Conservation (phyloP, 768 basidiomycete genomes). For the Lactarius sanguifluus region DNA sequence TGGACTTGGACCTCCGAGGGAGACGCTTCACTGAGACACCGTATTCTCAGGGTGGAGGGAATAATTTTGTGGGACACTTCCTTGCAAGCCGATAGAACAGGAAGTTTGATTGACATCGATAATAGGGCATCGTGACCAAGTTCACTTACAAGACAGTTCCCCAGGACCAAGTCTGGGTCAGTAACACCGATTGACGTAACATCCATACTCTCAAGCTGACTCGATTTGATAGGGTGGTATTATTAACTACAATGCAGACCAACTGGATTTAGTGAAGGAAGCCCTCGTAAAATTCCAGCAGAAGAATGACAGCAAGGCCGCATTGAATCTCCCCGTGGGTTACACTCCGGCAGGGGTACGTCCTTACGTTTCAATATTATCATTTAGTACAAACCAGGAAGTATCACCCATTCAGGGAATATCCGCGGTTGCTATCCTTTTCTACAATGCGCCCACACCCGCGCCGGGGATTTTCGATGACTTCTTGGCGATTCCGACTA, state of each 20-base stretch:
- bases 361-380: neutral
- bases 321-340: neutral
- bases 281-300: constrained; percentile 13
- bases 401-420: neutral
- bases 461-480: constrained; percentile 24
- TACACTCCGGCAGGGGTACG: constrained; percentile 5
- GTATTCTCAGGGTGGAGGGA: constrained; percentile 18
- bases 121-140: constrained; percentile 11
- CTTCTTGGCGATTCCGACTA: constrained; percentile 22
- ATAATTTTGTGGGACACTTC: constrained; percentile 21
- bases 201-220: neutral
- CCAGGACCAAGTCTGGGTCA: constrained; percentile 1
- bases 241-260: neutral
- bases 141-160: constrained; percentile 10
- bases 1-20: too few relatives aligned
- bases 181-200: neutral
- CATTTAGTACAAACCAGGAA: neutral
- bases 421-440: neutral
- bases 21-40: neutral
- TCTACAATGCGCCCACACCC: neutral
- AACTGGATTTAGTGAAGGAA: neutral
- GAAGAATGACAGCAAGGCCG: constrained; percentile 7
- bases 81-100: neutral
- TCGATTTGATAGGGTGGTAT: neutral
- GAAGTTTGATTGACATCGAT: neutral